Evolutionary conservation across 73 alveolate genomes (phyloP), one percentile per base, ranked within the genome.

Genomic region (Paramecium biaurelia): DNA sequence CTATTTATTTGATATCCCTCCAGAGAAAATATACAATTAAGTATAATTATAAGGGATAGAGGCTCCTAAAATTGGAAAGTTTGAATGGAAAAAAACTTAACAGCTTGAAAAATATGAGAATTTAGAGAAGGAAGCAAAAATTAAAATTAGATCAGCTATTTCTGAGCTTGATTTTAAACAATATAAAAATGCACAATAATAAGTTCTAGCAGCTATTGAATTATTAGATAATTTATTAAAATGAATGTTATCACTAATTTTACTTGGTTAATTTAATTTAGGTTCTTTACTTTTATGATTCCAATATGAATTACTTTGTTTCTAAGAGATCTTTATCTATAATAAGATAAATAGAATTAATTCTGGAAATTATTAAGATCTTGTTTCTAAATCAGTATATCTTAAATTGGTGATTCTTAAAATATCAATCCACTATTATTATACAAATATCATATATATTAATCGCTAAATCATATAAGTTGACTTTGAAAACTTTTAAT

Each of bases 181-280:
- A 28, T 23, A 28, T 41, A 74, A 74, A 41, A 74, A 74, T 21
- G 87, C 87, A 74, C 5, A 74, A 74, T 5, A 74, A 18, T 4
- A 37, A 20, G 11, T 74, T n/a, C 8, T 28, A 1, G 5, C 34
- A 28, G 57, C 87, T 34, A 74, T 74, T 74, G 34, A 12, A 15
- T 74, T 74, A 74, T n/a, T 74, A 74, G 38, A 74, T 74, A n/a
- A 74, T 34, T 74, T 74, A 74, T 74, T 74, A 41, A 11, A 74
- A 74, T 74, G 87, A 74, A 20, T 63, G 37, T 23, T 20, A 57
- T 57, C 30, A 38, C 47, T 38, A 38, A 38, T 38, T 38, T 38
- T 7, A 38, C 14, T 38, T 5, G 10, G 47, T 2, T 10, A 8
- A 38, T 38, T 10, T 2, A 38, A 38, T 38, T 4, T 7, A 7